These are phyloP conservation scores for Linnemannia schmuckeri DNA, from an alignment of 192 early-diverging fungal genomes.

Conservation along the genomic window DNA sequence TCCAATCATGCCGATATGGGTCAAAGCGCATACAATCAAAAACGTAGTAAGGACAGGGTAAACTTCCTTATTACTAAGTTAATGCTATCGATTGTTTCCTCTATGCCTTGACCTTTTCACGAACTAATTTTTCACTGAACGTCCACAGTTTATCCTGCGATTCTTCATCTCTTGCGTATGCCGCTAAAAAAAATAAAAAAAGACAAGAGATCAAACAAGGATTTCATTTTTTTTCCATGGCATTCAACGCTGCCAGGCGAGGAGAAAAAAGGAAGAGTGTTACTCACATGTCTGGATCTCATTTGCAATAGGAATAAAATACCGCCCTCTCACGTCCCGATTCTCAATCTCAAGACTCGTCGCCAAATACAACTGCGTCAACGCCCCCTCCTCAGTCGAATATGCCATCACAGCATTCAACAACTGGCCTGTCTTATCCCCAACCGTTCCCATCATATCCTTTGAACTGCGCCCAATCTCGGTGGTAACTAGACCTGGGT, in stretches of 20 bases:
- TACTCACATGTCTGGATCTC: slow-evolving; percentile 17
- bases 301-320: slow-evolving; percentile 42
- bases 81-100: no score
- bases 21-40: no score
- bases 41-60: no score
- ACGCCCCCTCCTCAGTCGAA: slow-evolving; percentile 46
- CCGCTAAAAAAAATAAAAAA: not conserved
- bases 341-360: slow-evolving; percentile 63
- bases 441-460: not conserved
- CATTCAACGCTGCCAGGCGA: not conserved
- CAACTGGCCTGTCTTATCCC: not conserved
- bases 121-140: slow-evolving; percentile 23
- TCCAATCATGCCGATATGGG: no score
- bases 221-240: no score
- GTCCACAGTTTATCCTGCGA: slow-evolving; percentile 24
- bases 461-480: not conserved
- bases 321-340: slow-evolving; percentile 42
- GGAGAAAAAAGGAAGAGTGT: not conserved
- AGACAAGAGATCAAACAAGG: not conserved
- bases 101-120: slow-evolving; percentile 11
- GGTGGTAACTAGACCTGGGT: not conserved
- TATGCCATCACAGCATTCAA: slow-evolving; percentile 2
- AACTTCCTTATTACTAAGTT: no score
- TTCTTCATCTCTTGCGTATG: slow-evolving; percentile 20
- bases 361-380: slow-evolving; percentile 65